These are phyloP conservation scores for Aureobasidium musti DNA, from an alignment of 2,329 filamentous ascomycete genomes.

Conservation along the genomic window DNA sequence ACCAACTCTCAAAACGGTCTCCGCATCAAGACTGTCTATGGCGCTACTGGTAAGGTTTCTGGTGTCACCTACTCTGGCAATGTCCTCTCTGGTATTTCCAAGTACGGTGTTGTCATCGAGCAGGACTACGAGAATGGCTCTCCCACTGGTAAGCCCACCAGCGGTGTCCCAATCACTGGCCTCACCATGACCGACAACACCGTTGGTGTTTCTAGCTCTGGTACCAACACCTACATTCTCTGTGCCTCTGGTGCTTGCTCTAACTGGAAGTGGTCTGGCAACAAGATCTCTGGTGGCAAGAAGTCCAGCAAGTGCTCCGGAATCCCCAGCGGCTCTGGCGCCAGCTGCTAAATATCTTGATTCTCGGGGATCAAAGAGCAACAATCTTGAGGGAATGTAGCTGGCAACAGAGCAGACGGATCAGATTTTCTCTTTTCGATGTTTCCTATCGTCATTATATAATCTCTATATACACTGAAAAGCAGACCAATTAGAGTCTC, in stretches of 20 bases:
- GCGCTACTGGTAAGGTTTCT: slow-evolving; percentile 54
- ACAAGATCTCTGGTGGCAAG: slow-evolving; percentile 56
- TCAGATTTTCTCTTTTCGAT: slow-evolving; percentile 10
- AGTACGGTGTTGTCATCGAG: slow-evolving; percentile 59
- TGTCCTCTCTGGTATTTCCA: slow-evolving; percentile 32
- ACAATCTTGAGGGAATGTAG: not conserved
- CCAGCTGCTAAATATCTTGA: slow-evolving; percentile 19
- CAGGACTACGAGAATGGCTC: slow-evolving; percentile 60
- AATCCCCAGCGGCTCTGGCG: slow-evolving; percentile 25
- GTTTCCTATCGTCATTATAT: slow-evolving; percentile 16
- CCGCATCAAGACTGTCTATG: slow-evolving; percentile 58
- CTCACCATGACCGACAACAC: slow-evolving; percentile 50
- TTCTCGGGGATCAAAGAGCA: not conserved
- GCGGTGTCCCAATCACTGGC: slow-evolving; percentile 57
- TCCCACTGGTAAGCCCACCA: slow-evolving; percentile 50
- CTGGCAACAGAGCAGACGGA: not conserved
- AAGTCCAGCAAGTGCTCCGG: slow-evolving; percentile 44
- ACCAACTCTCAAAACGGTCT: slow-evolving; percentile 54
- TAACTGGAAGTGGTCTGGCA: slow-evolving; percentile 56
- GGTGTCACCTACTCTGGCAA: slow-evolving; percentile 58
- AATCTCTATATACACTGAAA: not conserved
- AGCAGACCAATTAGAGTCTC: not conserved
- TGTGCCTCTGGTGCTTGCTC: slow-evolving; percentile 56
- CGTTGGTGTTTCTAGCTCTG: slow-evolving; percentile 47
- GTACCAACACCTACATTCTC: slow-evolving; percentile 54